Percentiles rank a stretch among this genome's conserved stretches.
phyloP scores from a whole-genome alignment of 345 rosid genomes.

The Salix dunnii region DNA sequence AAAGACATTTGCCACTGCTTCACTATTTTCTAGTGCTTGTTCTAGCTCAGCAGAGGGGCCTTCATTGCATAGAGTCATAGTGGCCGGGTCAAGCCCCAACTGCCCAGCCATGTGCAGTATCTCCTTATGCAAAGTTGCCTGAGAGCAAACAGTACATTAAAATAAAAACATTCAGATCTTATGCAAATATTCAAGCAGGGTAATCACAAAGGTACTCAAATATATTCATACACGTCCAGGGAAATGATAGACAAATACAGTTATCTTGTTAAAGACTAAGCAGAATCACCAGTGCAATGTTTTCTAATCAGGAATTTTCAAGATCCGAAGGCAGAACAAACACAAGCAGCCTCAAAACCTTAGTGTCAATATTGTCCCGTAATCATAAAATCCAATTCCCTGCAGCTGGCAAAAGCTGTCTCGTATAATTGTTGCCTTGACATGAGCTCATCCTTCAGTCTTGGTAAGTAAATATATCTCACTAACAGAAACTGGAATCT shows the following conservation, averaged over 20 bases:
- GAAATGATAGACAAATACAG: background rate
- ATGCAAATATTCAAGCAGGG: background rate
- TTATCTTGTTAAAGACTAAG: background rate
- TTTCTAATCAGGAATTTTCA: background rate
- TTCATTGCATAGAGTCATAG: slow-evolving; percentile 60
- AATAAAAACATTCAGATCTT: background rate
- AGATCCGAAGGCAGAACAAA: background rate
- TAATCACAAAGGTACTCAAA: background rate
- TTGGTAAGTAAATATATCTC: background rate
- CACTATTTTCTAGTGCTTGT: slow-evolving; percentile 81
- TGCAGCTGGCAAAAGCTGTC: background rate
- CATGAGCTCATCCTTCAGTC: background rate
- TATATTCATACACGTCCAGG: background rate
- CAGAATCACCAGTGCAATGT: background rate
- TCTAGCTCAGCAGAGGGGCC: slow-evolving; percentile 67
- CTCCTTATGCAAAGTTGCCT: slow-evolving; percentile 90
- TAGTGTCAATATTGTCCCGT: background rate
- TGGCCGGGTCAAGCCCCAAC: slow-evolving; percentile 88
- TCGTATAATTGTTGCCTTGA: background rate
- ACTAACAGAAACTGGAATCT: background rate
- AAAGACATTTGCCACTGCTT: slow-evolving; percentile 80
- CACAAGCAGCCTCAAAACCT: background rate
- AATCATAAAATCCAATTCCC: background rate
- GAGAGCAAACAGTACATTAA: slow-evolving; percentile 6
- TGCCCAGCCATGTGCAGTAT: slow-evolving; percentile 96